Evolutionary conservation across 441 rosid species (phyloP).

Genomic region (Populus hybrid): DNA sequence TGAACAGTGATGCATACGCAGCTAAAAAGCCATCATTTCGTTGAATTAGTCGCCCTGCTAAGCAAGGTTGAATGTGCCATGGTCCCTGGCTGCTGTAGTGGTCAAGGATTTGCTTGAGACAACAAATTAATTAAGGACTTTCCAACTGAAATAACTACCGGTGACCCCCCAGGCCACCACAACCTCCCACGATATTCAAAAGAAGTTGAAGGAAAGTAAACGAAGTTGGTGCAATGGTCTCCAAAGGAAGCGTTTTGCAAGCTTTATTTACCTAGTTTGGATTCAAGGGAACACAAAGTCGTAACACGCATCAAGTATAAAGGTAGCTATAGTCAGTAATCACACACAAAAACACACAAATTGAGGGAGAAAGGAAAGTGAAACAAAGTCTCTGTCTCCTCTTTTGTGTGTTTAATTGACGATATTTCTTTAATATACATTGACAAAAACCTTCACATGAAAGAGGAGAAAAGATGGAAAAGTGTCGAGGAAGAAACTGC

Average conservation of each 20-base stretch:
- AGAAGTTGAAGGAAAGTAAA: neutral
- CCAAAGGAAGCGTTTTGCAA: slow-evolving; percentile 2
- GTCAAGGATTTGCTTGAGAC: slow-evolving; percentile 2
- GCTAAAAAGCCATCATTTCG: no score
- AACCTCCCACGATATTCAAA: neutral
- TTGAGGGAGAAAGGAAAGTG: neutral
- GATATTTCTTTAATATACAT: neutral
- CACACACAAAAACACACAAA: neutral
- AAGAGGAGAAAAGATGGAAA: neutral
- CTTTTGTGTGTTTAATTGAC: neutral
- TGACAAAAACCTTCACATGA: slow-evolving; percentile 7
- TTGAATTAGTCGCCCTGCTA: no score
- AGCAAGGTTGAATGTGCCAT: no score
- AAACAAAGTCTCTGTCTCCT: neutral
- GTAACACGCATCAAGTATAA: slow-evolving; percentile 3
- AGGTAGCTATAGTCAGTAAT: neutral
- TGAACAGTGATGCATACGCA: no score
- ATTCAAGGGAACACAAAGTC: slow-evolving; percentile 25
- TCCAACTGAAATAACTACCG: slow-evolving; percentile 24
- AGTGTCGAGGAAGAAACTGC: neutral
- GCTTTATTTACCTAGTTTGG: slow-evolving; percentile 19
- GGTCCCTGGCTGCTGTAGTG: neutral
- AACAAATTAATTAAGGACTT: neutral
- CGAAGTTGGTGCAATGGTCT: neutral
- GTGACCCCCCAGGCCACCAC: neutral